Evolutionary conservation across 2,329 filamentous ascomycete species (phyloP), one percentile per base, ranked within the genome.

Genomic region (Aspergillus latus): DNA sequence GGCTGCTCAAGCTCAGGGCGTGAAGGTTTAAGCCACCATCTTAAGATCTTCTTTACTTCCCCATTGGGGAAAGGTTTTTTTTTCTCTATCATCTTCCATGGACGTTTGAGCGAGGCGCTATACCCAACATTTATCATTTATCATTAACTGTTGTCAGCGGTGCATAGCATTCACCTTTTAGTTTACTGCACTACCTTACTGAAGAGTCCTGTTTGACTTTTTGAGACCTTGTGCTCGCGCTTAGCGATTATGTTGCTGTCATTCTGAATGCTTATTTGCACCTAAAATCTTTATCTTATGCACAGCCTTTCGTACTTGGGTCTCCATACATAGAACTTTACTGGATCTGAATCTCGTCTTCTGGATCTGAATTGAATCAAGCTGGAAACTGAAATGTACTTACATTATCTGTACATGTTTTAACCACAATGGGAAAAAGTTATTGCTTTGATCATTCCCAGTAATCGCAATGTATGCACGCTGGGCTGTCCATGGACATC

Each of bases 21-120:
- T 36, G 7, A 53, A 28, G 36, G 48, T 54, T 13, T 62, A 59
- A 37, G 10, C 11, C 34, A 37, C 34, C 44, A 36, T 28, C 49
- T 30, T 51, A 54, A 45, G 52, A 39, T 49, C 26, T 53, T 42
- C 59, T 54, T 54, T 45, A 21, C 21, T 21, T 21, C 21, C 21
- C 2, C 11, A 29, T 15, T 7, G 11, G 13, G 34, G n/a, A 30
- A n/a, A 32, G 15, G 26, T 39, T 11, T 30, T 55, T 21, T 29
- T 49, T 21, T 21, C 21, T 21, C 21, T 21, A 21, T 21, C 21
- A 21, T 21, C 21, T 53, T 44, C 34, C 21, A 15, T 49, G 43
- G 45, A 57, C 60, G 44, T 62, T 64, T 66, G 26, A 64, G 65
- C 65, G 61, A 68, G 67, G 68, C 65, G 64, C 65, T 66, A 71